Conservation (phyloP, 176 grass and related monocot genomes). For the Ensete glaucum region DNA sequence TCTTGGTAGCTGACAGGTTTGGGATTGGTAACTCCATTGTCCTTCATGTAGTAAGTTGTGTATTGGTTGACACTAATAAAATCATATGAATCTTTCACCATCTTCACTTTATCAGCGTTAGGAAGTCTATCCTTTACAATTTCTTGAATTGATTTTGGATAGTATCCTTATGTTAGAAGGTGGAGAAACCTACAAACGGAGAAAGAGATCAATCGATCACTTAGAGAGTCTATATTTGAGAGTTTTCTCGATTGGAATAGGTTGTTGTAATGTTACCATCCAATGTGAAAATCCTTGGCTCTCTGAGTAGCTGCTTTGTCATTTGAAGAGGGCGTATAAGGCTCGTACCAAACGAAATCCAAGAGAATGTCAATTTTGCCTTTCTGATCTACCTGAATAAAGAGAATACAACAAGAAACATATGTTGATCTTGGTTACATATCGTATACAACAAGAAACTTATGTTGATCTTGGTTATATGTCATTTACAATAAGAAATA, state of each 20-base stretch:
- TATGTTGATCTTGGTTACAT: no score
- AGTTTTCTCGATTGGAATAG: neutral
- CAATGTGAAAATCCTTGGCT: constrained; percentile 84
- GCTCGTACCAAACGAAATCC: constrained; percentile 69
- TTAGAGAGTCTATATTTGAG: no score
- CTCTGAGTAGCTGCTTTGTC: constrained; percentile 71
- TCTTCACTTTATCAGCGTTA: constrained; percentile 26
- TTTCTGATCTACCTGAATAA: constrained; percentile 31
- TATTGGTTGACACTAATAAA: constrained; percentile 60
- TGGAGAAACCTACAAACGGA: constrained; percentile 39
- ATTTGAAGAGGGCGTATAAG: constrained; percentile 50
- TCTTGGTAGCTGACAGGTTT: constrained; percentile 25
- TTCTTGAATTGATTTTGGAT: constrained; percentile 36
- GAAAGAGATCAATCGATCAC: neutral
- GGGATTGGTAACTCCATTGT: neutral
- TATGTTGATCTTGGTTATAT: no score
- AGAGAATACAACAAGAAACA: neutral
- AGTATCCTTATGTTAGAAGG: constrained; percentile 48
- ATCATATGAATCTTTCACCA: constrained; percentile 47
- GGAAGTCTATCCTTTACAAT: constrained; percentile 59
- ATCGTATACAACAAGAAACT: neutral
- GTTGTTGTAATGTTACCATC: constrained; percentile 34
- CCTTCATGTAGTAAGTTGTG: constrained; percentile 45
- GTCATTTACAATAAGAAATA: neutral
- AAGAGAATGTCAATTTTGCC: constrained; percentile 56